Evolutionary conservation across 768 basidiomycete species (phyloP), one percentile per base, ranked within the genome.

Genomic region (Lactarius quietus): DNA sequence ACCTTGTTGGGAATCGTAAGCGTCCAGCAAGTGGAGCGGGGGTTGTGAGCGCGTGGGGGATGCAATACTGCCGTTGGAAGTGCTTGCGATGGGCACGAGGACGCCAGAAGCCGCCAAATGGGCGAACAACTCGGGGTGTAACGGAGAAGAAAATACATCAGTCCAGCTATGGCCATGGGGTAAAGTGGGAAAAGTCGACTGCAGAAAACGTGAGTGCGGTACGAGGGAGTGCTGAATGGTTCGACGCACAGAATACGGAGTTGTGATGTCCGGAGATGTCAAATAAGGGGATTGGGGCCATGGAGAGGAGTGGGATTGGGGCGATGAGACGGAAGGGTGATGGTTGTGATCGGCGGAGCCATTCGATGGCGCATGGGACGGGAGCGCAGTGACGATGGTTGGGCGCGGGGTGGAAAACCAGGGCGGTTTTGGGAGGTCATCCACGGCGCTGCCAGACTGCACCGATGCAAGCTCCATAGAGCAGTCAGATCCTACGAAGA

Each of bases 71-170:
- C 78, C 78, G 36, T 77, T 77, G 29, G 79, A 74, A 53, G 71
- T 68, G 54, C 67, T 75, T 52, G 71, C 72, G 71, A 70, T 72
- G 69, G 78, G 79, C 57, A 76, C 79, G 45, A 90, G 75, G 54
- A 84, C 78, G 69, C 84, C 85, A 70, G 84, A 85, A 3, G 87
- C 82, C 15, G 84, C 81, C 51, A 90, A 81, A 39, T 83, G 81
- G 45, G 85, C 82, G 70, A 88, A 89, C 38, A 85, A 76, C 52
- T 81, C 73, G 7, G 86, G 84, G 65, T 86, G 81, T 57, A 89
- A 77, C 2, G 89, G 84, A 4, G 82, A 73, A n/a, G 87, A 78
- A 73, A 88, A 88, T 23, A 88, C 59, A 68, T 79, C 76, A 29
- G 74, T 76, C 89, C 89, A 90, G 38, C 81, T 80, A n/a, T 73